Evolutionary conservation across 257 asterid species (phyloP).

Genomic region (Forsythia viridissima): DNA sequence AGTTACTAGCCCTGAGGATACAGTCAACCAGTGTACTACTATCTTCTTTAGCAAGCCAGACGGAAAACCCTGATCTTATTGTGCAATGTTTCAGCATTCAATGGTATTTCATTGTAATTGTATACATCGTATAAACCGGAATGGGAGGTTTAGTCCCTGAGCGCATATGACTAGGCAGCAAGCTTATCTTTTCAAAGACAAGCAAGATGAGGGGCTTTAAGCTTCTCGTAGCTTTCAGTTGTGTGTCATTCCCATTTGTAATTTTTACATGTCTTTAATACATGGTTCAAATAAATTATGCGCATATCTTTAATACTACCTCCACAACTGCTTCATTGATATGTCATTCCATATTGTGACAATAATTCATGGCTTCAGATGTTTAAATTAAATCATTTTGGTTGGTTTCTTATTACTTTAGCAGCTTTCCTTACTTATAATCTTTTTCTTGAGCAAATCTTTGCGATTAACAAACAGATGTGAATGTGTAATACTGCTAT

Average conservation of each 20-base stretch:
- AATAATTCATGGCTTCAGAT: not conserved
- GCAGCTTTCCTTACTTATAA: not conserved
- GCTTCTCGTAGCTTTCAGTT: constrained; percentile 3
- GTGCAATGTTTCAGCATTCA: not conserved
- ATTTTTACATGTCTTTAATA: not conserved
- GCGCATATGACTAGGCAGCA: not conserved
- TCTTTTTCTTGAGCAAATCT: not conserved
- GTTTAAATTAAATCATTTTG: not conserved
- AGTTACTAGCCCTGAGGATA: constrained; percentile 88
- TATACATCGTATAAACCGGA: not conserved
- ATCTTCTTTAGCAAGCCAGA: constrained; percentile 60
- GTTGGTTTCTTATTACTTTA: not conserved
- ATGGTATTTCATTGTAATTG: not conserved
- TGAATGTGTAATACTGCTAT: constrained; percentile 9
- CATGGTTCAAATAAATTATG: not conserved
- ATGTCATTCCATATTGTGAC: not conserved
- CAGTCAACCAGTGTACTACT: constrained; percentile 58
- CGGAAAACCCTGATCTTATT: constrained; percentile 23
- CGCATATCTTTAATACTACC: not conserved
- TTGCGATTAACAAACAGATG: not conserved
- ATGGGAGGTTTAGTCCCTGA: not conserved
- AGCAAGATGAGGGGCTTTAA: not conserved
- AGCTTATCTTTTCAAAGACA: not conserved
- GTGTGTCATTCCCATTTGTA: not conserved
- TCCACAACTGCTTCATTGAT: not conserved